Conservation (phyloP, 2,329 filamentous ascomycete species). For the Fusarium zealandicum region DNA sequence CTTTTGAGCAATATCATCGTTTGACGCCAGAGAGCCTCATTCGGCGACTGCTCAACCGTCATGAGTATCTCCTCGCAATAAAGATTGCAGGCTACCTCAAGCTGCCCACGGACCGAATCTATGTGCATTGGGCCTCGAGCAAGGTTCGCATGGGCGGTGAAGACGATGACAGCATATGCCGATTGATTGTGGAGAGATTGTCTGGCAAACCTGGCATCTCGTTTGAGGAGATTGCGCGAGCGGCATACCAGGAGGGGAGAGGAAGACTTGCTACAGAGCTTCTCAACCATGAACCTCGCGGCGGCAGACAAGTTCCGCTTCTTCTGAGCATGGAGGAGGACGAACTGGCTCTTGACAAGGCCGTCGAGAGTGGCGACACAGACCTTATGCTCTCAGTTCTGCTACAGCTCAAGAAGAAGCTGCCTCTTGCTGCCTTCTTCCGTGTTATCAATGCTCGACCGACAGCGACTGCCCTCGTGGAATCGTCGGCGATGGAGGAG, state of each 20-base stretch:
- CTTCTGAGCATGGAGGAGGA: slow-evolving; percentile 96
- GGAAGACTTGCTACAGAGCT: slow-evolving; percentile 88
- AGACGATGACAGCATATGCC: slow-evolving; percentile 87
- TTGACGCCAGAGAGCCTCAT: slow-evolving; percentile 91
- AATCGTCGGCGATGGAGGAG: slow-evolving; percentile 75
- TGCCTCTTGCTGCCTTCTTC: slow-evolving; percentile 92
- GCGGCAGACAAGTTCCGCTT: slow-evolving; percentile 94
- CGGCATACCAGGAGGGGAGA: slow-evolving; percentile 93
- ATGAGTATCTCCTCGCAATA: slow-evolving; percentile 89
- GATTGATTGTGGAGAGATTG: slow-evolving; percentile 84
- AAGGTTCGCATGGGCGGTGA: slow-evolving; percentile 87
- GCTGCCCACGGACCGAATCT: slow-evolving; percentile 86
- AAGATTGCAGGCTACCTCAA: slow-evolving; percentile 87
- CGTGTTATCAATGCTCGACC: slow-evolving; percentile 86
- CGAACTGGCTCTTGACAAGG: slow-evolving; percentile 92
- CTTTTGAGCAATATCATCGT: slow-evolving; percentile 91
- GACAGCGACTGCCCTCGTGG: slow-evolving; percentile 86
- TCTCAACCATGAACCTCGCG: slow-evolving; percentile 90
- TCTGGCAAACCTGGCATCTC: slow-evolving; percentile 91
- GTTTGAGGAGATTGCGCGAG: slow-evolving; percentile 90
- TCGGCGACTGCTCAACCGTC: slow-evolving; percentile 82
- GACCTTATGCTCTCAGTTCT: slow-evolving; percentile 92
- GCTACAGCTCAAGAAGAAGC: slow-evolving; percentile 85
- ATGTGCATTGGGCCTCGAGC: slow-evolving; percentile 95
- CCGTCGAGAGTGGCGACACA: slow-evolving; percentile 92